Evolutionary conservation across 2,329 filamentous ascomycete genomes (phyloP).

Genomic region (Cladophialophora immunda): DNA sequence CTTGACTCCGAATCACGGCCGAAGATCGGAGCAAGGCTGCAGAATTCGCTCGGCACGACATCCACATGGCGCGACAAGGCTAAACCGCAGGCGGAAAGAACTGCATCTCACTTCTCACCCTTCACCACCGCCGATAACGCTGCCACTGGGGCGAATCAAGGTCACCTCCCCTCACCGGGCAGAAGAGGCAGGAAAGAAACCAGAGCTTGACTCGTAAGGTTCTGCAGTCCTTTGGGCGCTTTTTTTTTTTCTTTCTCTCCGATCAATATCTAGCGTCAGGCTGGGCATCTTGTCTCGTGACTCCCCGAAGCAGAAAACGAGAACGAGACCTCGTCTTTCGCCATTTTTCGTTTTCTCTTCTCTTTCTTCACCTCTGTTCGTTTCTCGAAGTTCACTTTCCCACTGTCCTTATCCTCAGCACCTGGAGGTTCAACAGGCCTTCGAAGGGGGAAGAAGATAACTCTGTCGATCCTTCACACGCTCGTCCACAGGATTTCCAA

Average conservation of each 20-base stretch:
- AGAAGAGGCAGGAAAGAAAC: background rate
- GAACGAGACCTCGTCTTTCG: constrained; percentile 1
- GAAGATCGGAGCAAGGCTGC: constrained; percentile 6
- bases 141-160: background rate
- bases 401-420: background rate
- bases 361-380: background rate
- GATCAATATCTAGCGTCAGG: constrained; percentile 7
- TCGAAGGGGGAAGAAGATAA: background rate
- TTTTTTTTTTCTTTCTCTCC: background rate
- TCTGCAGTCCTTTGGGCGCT: background rate
- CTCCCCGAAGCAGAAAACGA: constrained; percentile 1
- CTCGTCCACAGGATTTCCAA: background rate
- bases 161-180: background rate
- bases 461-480: background rate
- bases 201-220: background rate
- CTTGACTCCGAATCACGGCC: constrained; percentile 5
- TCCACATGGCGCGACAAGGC: background rate
- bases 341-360: background rate
- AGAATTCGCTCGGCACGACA: background rate
- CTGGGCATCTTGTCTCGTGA: constrained; percentile 5
- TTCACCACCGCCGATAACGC: constrained; percentile 3
- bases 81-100: background rate
- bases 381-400: background rate
- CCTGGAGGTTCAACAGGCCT: background rate
- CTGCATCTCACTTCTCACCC: constrained; percentile 2